Percentiles rank a stretch among this genome's conserved stretches.
Conservation (phyloP, 148 eudicot genomes). For the Rhododendron williamsianum region DNA sequence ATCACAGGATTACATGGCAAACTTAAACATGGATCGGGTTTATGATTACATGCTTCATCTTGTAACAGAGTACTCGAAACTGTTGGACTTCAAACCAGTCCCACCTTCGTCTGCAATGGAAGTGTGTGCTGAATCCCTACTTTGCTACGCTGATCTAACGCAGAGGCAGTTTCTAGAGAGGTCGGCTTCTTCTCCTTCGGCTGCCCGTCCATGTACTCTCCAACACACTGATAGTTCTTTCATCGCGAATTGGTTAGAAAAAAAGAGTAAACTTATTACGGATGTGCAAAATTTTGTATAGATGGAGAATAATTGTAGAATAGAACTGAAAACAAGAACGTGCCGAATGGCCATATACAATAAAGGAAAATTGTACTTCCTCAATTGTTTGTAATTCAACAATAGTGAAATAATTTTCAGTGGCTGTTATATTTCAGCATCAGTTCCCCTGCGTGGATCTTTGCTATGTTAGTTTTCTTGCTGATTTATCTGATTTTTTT, state of each 20-base stretch:
- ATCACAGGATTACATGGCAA: slow-evolving; percentile 69
- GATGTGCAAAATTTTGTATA: slow-evolving; percentile 12
- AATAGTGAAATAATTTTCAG: neutral
- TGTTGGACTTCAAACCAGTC: slow-evolving; percentile 56
- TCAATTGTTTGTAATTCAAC: neutral
- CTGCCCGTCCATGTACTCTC: slow-evolving; percentile 53
- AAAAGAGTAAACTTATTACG: slow-evolving; percentile 31
- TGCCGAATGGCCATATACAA: neutral
- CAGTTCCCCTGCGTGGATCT: slow-evolving; percentile 1
- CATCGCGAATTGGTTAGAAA: slow-evolving; percentile 33
- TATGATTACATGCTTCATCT: slow-evolving; percentile 94
- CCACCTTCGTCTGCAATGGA: slow-evolving; percentile 56
- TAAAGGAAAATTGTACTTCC: neutral
- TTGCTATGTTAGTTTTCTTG: neutral
- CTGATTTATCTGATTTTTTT: neutral
- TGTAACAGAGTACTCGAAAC: slow-evolving; percentile 62
- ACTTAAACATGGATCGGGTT: slow-evolving; percentile 59
- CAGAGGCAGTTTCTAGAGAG: slow-evolving; percentile 54
- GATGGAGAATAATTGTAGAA: neutral
- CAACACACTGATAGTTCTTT: slow-evolving; percentile 27
- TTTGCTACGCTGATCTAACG: slow-evolving; percentile 69
- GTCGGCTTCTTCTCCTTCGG: slow-evolving; percentile 51
- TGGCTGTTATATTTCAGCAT: neutral
- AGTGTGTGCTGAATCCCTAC: slow-evolving; percentile 60
- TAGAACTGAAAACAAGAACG: neutral